Evolutionary conservation across 768 basidiomycete species (phyloP).

Genomic region (Rhodotorula diobovata): DNA sequence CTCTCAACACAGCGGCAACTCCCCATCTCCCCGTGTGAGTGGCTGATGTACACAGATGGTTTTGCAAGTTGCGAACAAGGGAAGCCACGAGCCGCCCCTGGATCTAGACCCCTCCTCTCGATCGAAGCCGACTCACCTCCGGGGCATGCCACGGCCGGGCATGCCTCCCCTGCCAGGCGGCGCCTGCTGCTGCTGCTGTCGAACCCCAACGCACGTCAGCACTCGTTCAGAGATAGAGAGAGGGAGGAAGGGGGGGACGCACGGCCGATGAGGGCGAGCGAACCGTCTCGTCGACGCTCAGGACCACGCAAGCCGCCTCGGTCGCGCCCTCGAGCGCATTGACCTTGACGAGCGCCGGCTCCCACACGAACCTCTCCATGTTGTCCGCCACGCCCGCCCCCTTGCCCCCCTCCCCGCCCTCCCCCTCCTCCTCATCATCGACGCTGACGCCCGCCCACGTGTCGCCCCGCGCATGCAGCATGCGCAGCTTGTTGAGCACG

Average conservation of each 20-base stretch:
- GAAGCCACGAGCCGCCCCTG: too few species aligned
- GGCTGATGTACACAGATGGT: too few species aligned
- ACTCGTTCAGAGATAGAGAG: neutral
- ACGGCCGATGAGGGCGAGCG: conserved; percentile 60
- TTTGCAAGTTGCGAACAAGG: too few species aligned
- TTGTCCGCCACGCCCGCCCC: conserved; percentile 75
- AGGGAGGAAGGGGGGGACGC: neutral
- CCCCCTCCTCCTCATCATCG: conserved; percentile 60
- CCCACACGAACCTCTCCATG: conserved; percentile 98
- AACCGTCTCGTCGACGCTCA: conserved; percentile 97
- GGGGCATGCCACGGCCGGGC: conserved; percentile 22
- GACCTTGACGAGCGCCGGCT: conserved; percentile 87
- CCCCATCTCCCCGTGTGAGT: too few species aligned
- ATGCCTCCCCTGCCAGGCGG: conserved; percentile 20
- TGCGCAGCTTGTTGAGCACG: conserved; percentile 91
- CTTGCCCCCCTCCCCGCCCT: conserved; percentile 54
- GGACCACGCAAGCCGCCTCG: conserved; percentile 90
- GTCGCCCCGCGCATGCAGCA: conserved; percentile 85
- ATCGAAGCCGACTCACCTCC: too few species aligned
- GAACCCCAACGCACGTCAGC: neutral
- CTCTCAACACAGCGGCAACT: too few species aligned
- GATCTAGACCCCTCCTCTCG: neutral
- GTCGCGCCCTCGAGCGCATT: conserved; percentile 94
- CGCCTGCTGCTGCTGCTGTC: neutral
- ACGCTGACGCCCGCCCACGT: conserved; percentile 91